Evolutionary conservation across 2,329 filamentous ascomycete genomes (phyloP).

Genomic region (Fusarium drepaniforme): DNA sequence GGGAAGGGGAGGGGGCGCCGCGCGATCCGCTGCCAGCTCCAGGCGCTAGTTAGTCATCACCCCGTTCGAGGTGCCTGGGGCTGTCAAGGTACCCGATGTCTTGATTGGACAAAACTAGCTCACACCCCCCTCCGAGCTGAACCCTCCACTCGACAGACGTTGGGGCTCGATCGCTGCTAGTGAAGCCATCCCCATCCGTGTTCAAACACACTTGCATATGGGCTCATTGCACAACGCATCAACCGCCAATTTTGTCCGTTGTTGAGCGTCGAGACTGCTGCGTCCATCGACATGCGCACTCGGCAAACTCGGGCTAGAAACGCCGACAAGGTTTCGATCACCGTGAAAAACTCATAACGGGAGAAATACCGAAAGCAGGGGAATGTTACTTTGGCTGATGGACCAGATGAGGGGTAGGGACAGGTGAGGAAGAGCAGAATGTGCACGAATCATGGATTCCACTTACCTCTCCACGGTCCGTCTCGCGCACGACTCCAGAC

Average conservation of each 20-base stretch:
- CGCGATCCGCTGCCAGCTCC: constrained; percentile 24
- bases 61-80: neutral
- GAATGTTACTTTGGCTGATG: neutral
- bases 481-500: constrained; percentile 18
- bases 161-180: constrained; percentile 9
- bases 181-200: constrained; percentile 18
- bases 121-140: constrained; percentile 18
- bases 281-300: neutral
- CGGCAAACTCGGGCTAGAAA: neutral
- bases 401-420: neutral
- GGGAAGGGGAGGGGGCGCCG: constrained; percentile 8
- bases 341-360: neutral
- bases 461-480: neutral
- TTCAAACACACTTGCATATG: neutral
- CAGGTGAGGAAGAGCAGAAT: neutral
- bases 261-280: neutral
- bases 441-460: constrained; percentile 12
- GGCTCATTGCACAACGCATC: neutral
- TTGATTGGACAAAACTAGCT: constrained; percentile 3
- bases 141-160: constrained; percentile 10
- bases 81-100: neutral
- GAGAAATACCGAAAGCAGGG: neutral
- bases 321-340: neutral
- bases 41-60: constrained; percentile 22
- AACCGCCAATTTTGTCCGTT: constrained; percentile 1